These are phyloP conservation scores for Lonicera japonica DNA, from an alignment of 129 eudicot species.

Conservation along the genomic window DNA sequence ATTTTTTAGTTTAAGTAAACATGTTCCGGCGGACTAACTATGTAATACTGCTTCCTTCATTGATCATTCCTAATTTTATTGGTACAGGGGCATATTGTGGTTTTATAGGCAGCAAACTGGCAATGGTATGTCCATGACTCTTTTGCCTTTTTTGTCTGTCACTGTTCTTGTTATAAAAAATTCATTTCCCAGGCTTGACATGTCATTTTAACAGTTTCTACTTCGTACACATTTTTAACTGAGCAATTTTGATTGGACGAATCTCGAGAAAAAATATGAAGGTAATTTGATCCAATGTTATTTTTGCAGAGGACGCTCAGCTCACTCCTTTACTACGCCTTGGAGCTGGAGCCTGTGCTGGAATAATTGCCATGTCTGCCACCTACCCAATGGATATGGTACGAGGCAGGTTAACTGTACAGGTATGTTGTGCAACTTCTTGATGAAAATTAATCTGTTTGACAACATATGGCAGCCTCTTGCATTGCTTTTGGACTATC, in stretches of 20 bases:
- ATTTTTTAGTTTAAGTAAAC: no score
- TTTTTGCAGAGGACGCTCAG: constrained; percentile 77
- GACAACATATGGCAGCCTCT: background rate
- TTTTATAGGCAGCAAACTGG: constrained; percentile 77
- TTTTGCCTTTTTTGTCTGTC: background rate
- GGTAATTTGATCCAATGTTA: background rate
- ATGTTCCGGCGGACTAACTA: no score
- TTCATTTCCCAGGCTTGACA: background rate
- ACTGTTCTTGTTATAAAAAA: constrained; percentile 1
- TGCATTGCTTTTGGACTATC: background rate
- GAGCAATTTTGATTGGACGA: background rate
- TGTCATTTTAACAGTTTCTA: background rate
- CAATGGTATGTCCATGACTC: constrained; percentile 47
- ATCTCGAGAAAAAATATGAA: no score
- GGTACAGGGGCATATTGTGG: constrained; percentile 75
- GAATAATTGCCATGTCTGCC: constrained; percentile 98
- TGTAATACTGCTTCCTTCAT: constrained; percentile 2
- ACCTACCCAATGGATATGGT: constrained; percentile 98
- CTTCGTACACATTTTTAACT: background rate
- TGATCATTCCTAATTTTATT: constrained; percentile 2
- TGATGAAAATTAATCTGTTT: background rate
- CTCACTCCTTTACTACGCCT: constrained; percentile 85
- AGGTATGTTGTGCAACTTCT: constrained; percentile 36
- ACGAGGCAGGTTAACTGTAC: constrained; percentile 93
- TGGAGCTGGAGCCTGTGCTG: constrained; percentile 99